Conservation (phyloP, 2,329 filamentous ascomycete genomes). For the Cercospora beticola region DNA sequence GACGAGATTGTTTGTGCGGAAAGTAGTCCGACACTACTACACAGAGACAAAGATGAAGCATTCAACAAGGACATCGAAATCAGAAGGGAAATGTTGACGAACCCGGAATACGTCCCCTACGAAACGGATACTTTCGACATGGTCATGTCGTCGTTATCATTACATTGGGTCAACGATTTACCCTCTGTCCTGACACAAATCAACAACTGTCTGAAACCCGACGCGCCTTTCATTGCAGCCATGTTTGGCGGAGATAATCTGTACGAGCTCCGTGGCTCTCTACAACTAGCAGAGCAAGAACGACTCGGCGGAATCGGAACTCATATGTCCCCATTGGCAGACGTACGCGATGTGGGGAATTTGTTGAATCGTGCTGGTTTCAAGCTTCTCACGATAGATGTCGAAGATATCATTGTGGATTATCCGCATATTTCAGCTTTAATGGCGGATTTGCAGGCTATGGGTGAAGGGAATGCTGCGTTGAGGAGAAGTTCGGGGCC, state of each 20-base stretch:
- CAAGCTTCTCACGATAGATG: slow-evolving; percentile 92
- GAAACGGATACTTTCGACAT: slow-evolving; percentile 78
- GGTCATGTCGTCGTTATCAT: slow-evolving; percentile 80
- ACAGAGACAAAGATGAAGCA: slow-evolving; percentile 71
- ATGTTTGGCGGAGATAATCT: slow-evolving; percentile 96
- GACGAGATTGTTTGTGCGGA: slow-evolving; percentile 77
- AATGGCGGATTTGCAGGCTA: slow-evolving; percentile 91
- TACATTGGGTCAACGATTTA: slow-evolving; percentile 98
- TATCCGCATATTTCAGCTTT: slow-evolving; percentile 86
- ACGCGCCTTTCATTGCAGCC: slow-evolving; percentile 86
- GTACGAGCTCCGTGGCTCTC: slow-evolving; percentile 86
- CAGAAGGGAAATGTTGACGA: slow-evolving; percentile 69
- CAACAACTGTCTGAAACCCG: slow-evolving; percentile 83
- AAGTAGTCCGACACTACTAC: slow-evolving; percentile 72
- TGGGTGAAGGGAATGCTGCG: slow-evolving; percentile 93
- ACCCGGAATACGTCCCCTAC: slow-evolving; percentile 75
- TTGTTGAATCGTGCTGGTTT: slow-evolving; percentile 85
- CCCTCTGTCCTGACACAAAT: slow-evolving; percentile 81
- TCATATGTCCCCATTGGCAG: slow-evolving; percentile 85
- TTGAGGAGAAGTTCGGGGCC: slow-evolving; percentile 75
- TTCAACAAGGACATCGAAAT: slow-evolving; percentile 76
- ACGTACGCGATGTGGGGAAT: slow-evolving; percentile 87
- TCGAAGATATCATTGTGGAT: slow-evolving; percentile 95
- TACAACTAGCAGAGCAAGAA: slow-evolving; percentile 91
- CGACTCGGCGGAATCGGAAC: slow-evolving; percentile 87